Percentiles rank a stretch among this genome's conserved stretches.
phyloP scores from a whole-genome alignment of 331 rosid species.

The Erythrophleum ivorense region DNA sequence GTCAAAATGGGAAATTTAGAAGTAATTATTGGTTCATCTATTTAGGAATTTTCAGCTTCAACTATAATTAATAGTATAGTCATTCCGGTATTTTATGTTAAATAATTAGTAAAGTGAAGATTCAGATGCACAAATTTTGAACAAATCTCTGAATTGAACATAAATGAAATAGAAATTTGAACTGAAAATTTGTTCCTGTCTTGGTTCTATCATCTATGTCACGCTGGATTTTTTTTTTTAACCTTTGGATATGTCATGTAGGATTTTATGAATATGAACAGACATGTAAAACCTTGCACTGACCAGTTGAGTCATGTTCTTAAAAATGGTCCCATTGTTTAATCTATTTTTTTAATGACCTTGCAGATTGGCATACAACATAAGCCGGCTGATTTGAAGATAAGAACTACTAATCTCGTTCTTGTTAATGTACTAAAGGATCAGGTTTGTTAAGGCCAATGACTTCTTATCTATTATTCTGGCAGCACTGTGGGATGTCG shows the following conservation, averaged over 20 bases:
- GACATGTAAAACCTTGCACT: neutral
- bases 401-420: conserved; percentile 66
- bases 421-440: conserved; percentile 59
- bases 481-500: neutral
- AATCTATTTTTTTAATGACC: conserved; percentile 40
- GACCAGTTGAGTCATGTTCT: neutral
- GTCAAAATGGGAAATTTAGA: neutral
- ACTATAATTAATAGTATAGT: neutral
- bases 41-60: neutral
- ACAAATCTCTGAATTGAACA: neutral
- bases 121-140: neutral
- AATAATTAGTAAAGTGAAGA: neutral
- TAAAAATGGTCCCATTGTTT: conserved; percentile 26
- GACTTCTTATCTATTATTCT: conserved; percentile 30
- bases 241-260: neutral
- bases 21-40: conserved; percentile 4
- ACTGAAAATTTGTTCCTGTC: neutral
- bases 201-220: conserved; percentile 6
- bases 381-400: conserved; percentile 66
- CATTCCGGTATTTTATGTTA: neutral
- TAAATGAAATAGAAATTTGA: conserved; percentile 17
- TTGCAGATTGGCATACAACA: conserved; percentile 83
- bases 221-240: neutral
- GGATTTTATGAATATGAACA: conserved; percentile 12
- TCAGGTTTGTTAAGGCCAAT: conserved; percentile 63